Evolutionary conservation across 208 protist genomes (phyloP).

Genomic region (Acanthamoeba triangularis): DNA sequence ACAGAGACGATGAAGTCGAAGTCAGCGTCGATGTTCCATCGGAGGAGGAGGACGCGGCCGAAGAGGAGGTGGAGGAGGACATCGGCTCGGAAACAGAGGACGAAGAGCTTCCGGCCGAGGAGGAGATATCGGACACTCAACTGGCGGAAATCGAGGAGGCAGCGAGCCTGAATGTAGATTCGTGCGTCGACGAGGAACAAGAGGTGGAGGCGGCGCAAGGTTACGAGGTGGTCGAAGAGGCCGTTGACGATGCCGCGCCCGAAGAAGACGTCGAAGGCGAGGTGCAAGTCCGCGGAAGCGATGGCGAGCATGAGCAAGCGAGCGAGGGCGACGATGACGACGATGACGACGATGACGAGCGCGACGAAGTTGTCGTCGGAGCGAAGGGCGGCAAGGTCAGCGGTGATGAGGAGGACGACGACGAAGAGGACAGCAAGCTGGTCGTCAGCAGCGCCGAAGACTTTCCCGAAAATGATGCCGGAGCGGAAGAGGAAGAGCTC

Average conservation of each 20-base stretch:
- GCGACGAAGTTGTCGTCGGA: background rate
- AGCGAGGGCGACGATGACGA: background rate
- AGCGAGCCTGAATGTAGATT: no score
- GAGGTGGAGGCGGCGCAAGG: background rate
- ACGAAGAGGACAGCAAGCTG: background rate
- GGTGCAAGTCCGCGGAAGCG: background rate
- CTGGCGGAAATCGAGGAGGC: no score
- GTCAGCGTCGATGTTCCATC: background rate
- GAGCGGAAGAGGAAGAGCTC: background rate
- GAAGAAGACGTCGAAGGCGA: background rate
- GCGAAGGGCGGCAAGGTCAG: background rate
- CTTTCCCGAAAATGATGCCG: background rate
- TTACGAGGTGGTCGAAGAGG: background rate
- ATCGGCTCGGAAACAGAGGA: background rate
- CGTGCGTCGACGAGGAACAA: background rate
- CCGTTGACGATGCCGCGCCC: background rate
- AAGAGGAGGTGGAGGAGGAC: background rate
- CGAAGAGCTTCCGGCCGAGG: background rate
- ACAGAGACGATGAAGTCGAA: background rate
- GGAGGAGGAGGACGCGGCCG: background rate
- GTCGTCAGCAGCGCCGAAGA: background rate
- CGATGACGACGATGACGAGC: background rate
- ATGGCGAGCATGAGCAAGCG: background rate
- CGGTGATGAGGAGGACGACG: background rate
- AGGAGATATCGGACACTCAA: background rate